Evolutionary conservation across 768 basidiomycete genomes (phyloP).

Genomic region (Pleurotus djamor): DNA sequence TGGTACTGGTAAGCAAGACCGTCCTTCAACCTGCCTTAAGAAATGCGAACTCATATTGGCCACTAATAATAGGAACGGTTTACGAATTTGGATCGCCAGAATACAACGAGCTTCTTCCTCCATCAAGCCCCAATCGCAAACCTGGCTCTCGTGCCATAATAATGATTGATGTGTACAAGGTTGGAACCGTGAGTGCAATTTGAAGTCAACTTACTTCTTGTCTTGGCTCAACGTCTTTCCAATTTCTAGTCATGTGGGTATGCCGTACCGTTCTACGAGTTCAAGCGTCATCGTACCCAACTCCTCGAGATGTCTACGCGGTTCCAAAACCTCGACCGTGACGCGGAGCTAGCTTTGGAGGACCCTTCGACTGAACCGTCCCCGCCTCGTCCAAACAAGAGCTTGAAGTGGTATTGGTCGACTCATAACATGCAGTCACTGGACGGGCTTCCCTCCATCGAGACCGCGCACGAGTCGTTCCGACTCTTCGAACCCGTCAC

Average conservation of each 20-base stretch:
- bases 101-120: conserved; percentile 50
- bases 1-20: conserved; percentile 40
- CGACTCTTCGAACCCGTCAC: conserved; percentile 1
- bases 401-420: conserved; percentile 57
- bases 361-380: neutral
- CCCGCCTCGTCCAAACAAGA: conserved; percentile 27
- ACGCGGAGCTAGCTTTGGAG: conserved; percentile 10
- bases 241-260: conserved; percentile 60
- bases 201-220: neutral
- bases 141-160: conserved; percentile 62
- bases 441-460: conserved; percentile 56
- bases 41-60: neutral
- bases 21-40: too few relatives aligned
- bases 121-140: conserved; percentile 30
- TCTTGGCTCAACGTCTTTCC: neutral
- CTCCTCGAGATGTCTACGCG: conserved; percentile 43
- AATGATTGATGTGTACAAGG: conserved; percentile 58
- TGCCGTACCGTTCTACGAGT: conserved; percentile 59
- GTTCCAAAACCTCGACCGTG: conserved; percentile 41
- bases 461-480: conserved; percentile 19
- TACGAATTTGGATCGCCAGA: conserved; percentile 64
- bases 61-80: conserved; percentile 39
- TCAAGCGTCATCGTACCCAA: conserved; percentile 50
- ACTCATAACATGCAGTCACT: conserved; percentile 46
- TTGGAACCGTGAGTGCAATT: conserved; percentile 35